Base-by-base conservation (phyloP, 352 stramenopile genomes). In the Phytopythium litorale region DNA sequence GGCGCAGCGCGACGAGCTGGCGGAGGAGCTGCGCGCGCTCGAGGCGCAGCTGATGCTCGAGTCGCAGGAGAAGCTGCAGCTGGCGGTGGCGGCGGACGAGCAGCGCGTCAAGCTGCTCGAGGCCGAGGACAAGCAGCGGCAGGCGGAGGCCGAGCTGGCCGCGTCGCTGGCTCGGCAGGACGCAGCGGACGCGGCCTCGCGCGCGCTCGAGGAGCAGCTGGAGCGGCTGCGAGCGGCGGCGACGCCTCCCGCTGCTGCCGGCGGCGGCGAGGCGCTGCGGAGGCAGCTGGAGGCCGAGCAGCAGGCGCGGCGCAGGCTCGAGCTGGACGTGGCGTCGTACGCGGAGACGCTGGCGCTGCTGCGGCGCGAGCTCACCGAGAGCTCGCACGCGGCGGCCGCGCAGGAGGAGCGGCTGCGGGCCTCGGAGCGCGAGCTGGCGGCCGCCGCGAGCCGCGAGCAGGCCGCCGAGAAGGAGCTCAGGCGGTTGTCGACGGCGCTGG, bases 251-350 rank as follows among this genome's bases (percentile, higher is more conserved):
- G 52, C 16, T 35, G 7, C 54, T 37, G 37, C 13, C 21, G 38
- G 13, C 11, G 37, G 13, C 1, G 33, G 19, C 8, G 38, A 78
- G 8, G 37, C 66, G 32, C 56, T 87, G n/a, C 73, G 67, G 25
- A 58, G 73, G 30, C 78, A 71, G 12, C 57, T 88, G 37, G 79
- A 84, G 19, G 61, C 51, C n/a, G 75, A 86, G 38, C 56, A 55
- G 7, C 64, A 75, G 40, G 56, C 68, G 6, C 68, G 78, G 6
- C 56, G 67, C 49, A 87, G 70, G 38, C 69, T 89, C 4, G 72
- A 85, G 42, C 66, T 89, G 23, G 83, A 92, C 52, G 71, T 88
- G 9, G 70, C 78, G 45, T 92, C 83, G 35, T 92, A 90, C 59
- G 71, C 83, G 60, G 83, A 90, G 59, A 75, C 76, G 4, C 49